A percentile compares a stretch with the other conserved stretches of the same genome.
Conservation (phyloP, 2,329 filamentous ascomycete genomes). For the Aureobasidium sp. region DNA sequence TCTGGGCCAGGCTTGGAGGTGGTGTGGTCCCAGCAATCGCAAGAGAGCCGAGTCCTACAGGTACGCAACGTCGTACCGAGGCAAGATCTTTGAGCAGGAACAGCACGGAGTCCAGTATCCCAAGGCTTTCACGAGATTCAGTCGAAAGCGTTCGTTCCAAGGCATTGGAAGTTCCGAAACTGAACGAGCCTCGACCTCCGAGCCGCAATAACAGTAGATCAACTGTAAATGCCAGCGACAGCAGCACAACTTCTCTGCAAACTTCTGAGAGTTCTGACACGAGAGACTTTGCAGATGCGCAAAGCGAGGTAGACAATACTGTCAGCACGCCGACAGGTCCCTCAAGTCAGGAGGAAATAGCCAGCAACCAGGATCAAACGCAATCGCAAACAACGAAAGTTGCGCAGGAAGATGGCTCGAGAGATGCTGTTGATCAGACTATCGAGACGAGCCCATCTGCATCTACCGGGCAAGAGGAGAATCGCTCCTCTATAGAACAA, state of each 20-base stretch:
- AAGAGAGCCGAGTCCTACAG: not conserved
- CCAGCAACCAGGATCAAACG: not conserved
- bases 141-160: not conserved
- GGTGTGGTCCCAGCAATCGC: slow-evolving; percentile 63
- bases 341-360: not conserved
- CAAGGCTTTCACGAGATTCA: not conserved
- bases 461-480: not conserved
- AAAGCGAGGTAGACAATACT: not conserved
- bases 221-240: not conserved
- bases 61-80: not conserved
- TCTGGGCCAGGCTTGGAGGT: slow-evolving; percentile 88
- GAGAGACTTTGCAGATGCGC: slow-evolving; percentile 8
- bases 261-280: slow-evolving; percentile 1
- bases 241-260: not conserved
- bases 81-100: not conserved
- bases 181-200: not conserved
- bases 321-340: not conserved
- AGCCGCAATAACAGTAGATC: slow-evolving; percentile 4
- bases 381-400: not conserved
- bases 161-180: slow-evolving; percentile 1
- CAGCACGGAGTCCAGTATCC: slow-evolving; percentile 6
- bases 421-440: not conserved
- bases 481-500: not conserved
- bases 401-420: not conserved
- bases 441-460: not conserved